A percentile compares a stretch with the other conserved stretches of the same genome.
Conservation (phyloP, 768 basidiomycete genomes). For the Mycena haematopus region DNA sequence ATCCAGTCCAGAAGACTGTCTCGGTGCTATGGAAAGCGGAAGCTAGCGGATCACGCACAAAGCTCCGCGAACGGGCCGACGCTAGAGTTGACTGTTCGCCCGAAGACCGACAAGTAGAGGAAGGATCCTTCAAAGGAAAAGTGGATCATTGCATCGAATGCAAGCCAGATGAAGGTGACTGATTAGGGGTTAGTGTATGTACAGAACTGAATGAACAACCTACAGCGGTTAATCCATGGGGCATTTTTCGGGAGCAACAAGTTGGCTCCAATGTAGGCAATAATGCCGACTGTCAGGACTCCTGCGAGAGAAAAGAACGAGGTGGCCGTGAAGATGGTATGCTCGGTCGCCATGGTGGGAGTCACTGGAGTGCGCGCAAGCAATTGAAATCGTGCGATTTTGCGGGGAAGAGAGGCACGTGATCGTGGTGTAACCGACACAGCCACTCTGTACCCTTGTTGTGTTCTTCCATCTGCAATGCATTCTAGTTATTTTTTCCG, state of each 20-base stretch:
- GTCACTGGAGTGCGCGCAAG: too few species aligned
- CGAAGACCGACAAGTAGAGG: constrained; percentile 78
- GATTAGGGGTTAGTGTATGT: not conserved
- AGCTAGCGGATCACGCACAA: constrained; percentile 57
- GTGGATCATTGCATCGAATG: constrained; percentile 83
- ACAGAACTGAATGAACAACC: not conserved
- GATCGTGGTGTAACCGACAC: not conserved
- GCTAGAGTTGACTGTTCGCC: constrained; percentile 73
- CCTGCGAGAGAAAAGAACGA: constrained; percentile 70
- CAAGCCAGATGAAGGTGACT: constrained; percentile 77
- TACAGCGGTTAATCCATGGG: constrained; percentile 63
- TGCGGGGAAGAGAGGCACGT: not conserved
- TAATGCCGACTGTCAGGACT: constrained; percentile 55
- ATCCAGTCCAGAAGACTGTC: not conserved
- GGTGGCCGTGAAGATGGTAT: constrained; percentile 57
- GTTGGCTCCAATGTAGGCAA: constrained; percentile 61
- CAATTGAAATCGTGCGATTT: not conserved
- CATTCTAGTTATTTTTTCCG: not conserved
- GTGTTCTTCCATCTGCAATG: not conserved
- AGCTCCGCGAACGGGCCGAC: constrained; percentile 73
- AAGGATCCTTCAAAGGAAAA: constrained; percentile 83
- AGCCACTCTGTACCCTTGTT: not conserved
- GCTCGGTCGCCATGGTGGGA: constrained; percentile 12
- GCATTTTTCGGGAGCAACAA: constrained; percentile 68
- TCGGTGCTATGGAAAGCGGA: not conserved